Percentiles rank a stretch among this genome's conserved stretches.
phyloP scores from a whole-genome alignment of 495 filamentous ascomycete genomes.

The Penicillium desertorum region DNA sequence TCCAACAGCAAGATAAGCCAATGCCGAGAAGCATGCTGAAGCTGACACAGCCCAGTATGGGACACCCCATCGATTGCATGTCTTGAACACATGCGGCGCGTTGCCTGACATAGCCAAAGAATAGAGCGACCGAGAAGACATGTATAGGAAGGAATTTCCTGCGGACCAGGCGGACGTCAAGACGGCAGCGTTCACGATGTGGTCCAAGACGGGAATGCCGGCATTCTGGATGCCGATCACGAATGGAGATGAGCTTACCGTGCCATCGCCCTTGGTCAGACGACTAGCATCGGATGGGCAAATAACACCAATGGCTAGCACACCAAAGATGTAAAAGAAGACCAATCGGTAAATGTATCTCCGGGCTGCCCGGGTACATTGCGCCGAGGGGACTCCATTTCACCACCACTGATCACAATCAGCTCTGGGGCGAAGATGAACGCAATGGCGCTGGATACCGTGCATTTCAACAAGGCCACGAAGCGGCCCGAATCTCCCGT shows the following conservation, averaged over 20 bases:
- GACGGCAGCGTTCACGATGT: constrained; percentile 77
- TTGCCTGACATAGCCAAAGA: constrained; percentile 54
- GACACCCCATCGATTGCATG: constrained; percentile 51
- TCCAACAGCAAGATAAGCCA: constrained; percentile 40
- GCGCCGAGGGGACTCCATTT: constrained; percentile 73
- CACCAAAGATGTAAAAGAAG: constrained; percentile 71
- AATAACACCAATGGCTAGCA: constrained; percentile 58
- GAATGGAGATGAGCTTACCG: constrained; percentile 56
- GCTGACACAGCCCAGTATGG: constrained; percentile 46
- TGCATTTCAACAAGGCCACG: constrained; percentile 42
- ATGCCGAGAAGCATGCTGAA: constrained; percentile 34
- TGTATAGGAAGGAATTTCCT: constrained; percentile 80
- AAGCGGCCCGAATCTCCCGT: constrained; percentile 41
- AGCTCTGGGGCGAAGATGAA: constrained; percentile 59
- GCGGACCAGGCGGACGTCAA: constrained; percentile 68
- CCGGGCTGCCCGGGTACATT: constrained; percentile 76
- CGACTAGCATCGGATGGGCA: constrained; percentile 50
- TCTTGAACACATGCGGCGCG: constrained; percentile 48
- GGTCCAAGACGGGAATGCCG: constrained; percentile 62
- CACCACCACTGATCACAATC: constrained; percentile 57
- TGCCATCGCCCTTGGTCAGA: constrained; percentile 53
- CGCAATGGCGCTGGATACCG: constrained; percentile 53
- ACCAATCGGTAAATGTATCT: constrained; percentile 84
- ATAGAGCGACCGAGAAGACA: constrained; percentile 67
- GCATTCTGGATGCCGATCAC: constrained; percentile 61